These are phyloP conservation scores for Spizellomyces sp. DNA, from an alignment of 192 early-diverging fungal genomes.

Conservation along the genomic window DNA sequence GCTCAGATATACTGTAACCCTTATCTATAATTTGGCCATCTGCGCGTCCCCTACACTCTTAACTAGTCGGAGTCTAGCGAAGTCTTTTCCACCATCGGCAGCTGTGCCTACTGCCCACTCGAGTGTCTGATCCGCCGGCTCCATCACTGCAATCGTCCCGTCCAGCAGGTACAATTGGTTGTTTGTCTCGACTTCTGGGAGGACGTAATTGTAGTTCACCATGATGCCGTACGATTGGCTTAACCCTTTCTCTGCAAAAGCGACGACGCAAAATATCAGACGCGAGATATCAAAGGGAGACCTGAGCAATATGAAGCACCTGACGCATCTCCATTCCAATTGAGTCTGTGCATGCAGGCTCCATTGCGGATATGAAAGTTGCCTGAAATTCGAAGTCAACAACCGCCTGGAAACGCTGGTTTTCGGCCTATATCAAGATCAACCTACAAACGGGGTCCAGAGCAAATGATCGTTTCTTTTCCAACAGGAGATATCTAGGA, in stretches of 20 bases:
- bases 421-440: too few species aligned
- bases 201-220: conserved; percentile 90
- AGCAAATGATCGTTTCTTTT: conserved; percentile 67
- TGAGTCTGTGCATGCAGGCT: conserved; percentile 81
- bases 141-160: conserved; percentile 39
- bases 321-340: conserved; percentile 88
- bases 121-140: conserved; percentile 26
- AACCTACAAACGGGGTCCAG: conserved; percentile 80
- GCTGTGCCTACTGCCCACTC: conserved; percentile 22
- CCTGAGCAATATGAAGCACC: conserved; percentile 22
- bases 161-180: conserved; percentile 62
- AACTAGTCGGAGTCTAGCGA: too few species aligned
- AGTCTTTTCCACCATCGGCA: background rate
- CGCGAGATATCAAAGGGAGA: too few species aligned
- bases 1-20: too few species aligned
- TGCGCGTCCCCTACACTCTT: too few species aligned
- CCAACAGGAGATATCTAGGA: conserved; percentile 63
- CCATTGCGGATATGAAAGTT: conserved; percentile 97
- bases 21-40: too few species aligned
- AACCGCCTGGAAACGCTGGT: background rate
- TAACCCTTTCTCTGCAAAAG: conserved; percentile 64
- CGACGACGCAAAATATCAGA: background rate
- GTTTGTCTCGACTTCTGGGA: conserved; percentile 77
- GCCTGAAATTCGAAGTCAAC: conserved; percentile 39
- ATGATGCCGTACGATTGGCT: conserved; percentile 89